Evolutionary conservation across 1,284 basidiomycete species (phyloP).

Genomic region (Ganoderma sp.): DNA sequence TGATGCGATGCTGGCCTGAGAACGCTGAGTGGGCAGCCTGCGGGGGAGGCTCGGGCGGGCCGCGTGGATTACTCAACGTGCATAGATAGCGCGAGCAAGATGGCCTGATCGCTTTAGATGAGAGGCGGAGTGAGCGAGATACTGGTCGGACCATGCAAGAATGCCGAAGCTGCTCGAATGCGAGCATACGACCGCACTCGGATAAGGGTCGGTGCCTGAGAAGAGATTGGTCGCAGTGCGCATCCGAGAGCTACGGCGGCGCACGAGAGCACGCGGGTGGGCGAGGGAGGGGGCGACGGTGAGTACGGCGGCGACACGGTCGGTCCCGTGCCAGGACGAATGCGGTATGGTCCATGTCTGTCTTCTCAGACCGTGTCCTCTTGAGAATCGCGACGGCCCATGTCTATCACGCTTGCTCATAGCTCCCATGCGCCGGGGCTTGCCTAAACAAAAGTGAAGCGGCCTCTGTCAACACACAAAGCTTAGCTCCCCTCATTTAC

Average conservation of each 20-base stretch:
- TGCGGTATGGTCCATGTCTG: slow-evolving; percentile 3
- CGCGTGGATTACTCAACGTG: not conserved
- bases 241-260: not conserved
- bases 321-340: not conserved
- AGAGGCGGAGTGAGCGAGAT: not conserved
- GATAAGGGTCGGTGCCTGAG: slow-evolving; percentile 6
- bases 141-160: not conserved
- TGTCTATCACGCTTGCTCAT: not conserved
- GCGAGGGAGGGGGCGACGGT: not conserved
- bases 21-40: slow-evolving; percentile 1
- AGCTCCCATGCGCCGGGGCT: slow-evolving; percentile 3
- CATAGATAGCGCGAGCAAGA: not conserved
- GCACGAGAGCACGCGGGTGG: not conserved
- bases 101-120: not conserved
- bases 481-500: not conserved
- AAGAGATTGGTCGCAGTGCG: not conserved
- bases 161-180: not conserved
- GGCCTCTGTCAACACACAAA: not conserved
- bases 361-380: not conserved
- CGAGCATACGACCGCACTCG: not conserved
- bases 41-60: not conserved
- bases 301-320: not conserved
- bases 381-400: not conserved
- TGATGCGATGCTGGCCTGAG: slow-evolving; percentile 1
- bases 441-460: not conserved